phyloP scores from a whole-genome alignment of 2,329 filamentous ascomycete genomes.

The Annulohypoxylon truncatum region DNA sequence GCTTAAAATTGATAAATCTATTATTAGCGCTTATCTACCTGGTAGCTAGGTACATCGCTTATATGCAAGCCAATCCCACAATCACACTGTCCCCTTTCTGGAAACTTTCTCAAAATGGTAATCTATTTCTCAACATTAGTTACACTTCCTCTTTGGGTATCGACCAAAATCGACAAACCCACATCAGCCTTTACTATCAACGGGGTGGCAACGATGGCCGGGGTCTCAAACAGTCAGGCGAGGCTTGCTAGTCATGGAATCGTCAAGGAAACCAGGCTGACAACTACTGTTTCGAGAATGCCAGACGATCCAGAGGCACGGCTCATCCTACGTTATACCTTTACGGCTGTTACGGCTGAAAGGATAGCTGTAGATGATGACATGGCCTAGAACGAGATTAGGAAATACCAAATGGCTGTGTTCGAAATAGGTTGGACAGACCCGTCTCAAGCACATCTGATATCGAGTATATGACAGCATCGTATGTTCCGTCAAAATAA shows the following conservation, averaged over 20 bases:
- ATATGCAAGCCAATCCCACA: neutral
- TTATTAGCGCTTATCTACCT: slow-evolving; percentile 9
- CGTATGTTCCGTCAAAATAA: slow-evolving; percentile 16
- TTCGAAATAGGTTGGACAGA: slow-evolving; percentile 7
- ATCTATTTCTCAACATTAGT: neutral
- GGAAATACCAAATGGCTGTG: slow-evolving; percentile 5
- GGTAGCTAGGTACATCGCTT: neutral
- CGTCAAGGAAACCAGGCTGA: slow-evolving; percentile 3
- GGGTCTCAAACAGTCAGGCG: neutral
- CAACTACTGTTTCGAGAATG: slow-evolving; percentile 14
- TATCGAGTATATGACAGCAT: slow-evolving; percentile 20
- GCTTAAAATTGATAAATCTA: neutral
- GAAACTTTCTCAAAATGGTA: slow-evolving; percentile 8
- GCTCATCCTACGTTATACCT: slow-evolving; percentile 12
- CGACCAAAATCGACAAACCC: slow-evolving; percentile 1
- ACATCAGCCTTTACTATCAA: neutral
- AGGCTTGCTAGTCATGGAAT: slow-evolving; percentile 1
- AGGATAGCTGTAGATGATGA: neutral
- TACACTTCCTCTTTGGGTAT: slow-evolving; percentile 5
- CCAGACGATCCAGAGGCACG: slow-evolving; percentile 4
- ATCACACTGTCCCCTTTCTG: slow-evolving; percentile 2
- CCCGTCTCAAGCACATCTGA: neutral
- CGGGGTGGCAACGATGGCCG: neutral
- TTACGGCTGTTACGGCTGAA: slow-evolving; percentile 12
- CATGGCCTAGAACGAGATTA: slow-evolving; percentile 5